Evolutionary conservation across 202 grass and related monocot species (phyloP).

Genomic region (Digitaria exilis): DNA sequence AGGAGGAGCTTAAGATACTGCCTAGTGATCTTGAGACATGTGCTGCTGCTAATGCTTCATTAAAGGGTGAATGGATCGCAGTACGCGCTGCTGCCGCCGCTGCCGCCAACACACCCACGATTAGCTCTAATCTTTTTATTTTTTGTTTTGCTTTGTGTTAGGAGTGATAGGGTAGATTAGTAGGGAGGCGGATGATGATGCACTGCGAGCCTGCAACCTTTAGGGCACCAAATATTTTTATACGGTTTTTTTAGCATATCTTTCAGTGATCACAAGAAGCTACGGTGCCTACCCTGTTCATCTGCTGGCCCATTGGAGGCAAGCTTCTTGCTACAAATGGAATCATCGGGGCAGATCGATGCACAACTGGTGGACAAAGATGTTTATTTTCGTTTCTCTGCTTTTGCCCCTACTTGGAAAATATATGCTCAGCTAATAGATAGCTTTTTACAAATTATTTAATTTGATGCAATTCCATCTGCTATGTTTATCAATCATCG

Average conservation of each 20-base stretch:
- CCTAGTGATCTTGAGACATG: slow-evolving; percentile 68
- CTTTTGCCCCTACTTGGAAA: background rate
- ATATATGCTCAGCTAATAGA: background rate
- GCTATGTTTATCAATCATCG: background rate
- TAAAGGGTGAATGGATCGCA: slow-evolving; percentile 40
- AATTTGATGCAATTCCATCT: background rate
- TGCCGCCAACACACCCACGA: slow-evolving; percentile 16
- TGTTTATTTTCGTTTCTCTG: slow-evolving; percentile 19
- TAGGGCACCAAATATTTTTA: slow-evolving; percentile 44
- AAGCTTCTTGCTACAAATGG: slow-evolving; percentile 71
- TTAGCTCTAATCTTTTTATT: background rate
- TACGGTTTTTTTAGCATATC: slow-evolving; percentile 40
- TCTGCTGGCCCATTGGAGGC: slow-evolving; percentile 70
- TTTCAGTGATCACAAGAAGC: slow-evolving; percentile 64
- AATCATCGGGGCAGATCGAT: slow-evolving; percentile 51
- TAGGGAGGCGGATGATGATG: slow-evolving; percentile 38
- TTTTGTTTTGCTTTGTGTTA: background rate
- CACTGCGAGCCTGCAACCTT: slow-evolving; percentile 31
- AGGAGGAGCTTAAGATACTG: slow-evolving; percentile 48
- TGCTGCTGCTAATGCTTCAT: slow-evolving; percentile 53
- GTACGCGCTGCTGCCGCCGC: slow-evolving; percentile 6
- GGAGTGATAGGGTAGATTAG: slow-evolving; percentile 6
- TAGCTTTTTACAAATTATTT: too few species aligned
- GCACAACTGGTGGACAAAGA: slow-evolving; percentile 38
- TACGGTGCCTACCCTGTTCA: slow-evolving; percentile 35